Conservation (phyloP, 2,329 filamentous ascomycete species). For the Cladorrhinum sp. region DNA sequence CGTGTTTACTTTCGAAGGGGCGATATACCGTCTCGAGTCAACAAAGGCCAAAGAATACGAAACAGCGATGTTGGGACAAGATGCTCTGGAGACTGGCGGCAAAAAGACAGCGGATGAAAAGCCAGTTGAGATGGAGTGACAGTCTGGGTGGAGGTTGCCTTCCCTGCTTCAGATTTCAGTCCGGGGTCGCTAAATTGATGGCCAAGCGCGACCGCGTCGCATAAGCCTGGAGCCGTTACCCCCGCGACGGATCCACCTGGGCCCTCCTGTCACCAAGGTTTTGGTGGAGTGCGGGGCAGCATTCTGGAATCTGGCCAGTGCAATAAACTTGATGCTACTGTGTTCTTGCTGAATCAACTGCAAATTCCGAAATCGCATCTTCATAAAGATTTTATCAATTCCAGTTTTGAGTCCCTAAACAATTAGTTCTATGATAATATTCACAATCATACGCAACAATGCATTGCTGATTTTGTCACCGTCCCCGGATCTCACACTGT, state of each 20-base stretch:
- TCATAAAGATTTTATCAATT: background rate
- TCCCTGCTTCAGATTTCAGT: background rate
- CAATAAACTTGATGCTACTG: background rate
- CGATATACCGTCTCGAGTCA: background rate
- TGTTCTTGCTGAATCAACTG: background rate
- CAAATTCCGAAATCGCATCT: background rate
- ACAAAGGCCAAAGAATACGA: background rate
- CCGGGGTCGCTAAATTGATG: slow-evolving; percentile 11
- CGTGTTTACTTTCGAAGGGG: background rate
- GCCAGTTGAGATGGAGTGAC: background rate
- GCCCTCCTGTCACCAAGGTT: background rate
- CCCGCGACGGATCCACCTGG: slow-evolving; percentile 25
- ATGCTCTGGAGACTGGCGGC: background rate
- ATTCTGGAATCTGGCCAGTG: background rate
- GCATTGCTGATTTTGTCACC: background rate
- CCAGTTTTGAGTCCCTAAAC: background rate
- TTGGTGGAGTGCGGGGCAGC: slow-evolving; percentile 15
- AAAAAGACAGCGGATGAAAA: background rate
- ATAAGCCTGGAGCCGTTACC: slow-evolving; percentile 20
- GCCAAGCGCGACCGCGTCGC: slow-evolving; percentile 27
- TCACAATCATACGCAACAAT: background rate
- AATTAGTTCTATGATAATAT: background rate
- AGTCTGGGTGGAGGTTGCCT: slow-evolving; percentile 6
- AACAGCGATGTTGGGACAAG: slow-evolving; percentile 11
- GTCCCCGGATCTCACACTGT: background rate